phyloP scores from a whole-genome alignment of 2,329 filamentous ascomycete species.

The Sclerotiophoma versabilis region DNA sequence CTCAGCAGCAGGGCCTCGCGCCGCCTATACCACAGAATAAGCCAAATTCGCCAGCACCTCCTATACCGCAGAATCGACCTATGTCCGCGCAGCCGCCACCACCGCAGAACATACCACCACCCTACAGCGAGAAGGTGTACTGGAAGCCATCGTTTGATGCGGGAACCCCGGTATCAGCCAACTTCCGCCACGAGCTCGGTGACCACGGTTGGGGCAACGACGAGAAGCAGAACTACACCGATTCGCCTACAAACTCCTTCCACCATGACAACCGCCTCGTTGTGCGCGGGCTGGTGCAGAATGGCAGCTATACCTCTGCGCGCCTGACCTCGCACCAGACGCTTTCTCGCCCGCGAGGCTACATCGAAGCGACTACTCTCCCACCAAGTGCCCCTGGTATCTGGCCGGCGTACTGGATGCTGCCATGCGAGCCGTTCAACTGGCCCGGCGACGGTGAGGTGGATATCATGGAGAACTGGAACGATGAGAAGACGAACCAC shows the following conservation, averaged over 20 bases:
- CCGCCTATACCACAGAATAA: conserved; percentile 44
- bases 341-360: conserved; percentile 60
- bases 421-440: conserved; percentile 64
- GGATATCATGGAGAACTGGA: conserved; percentile 69
- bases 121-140: conserved; percentile 50
- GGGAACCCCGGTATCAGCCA: conserved; percentile 54
- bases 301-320: conserved; percentile 60
- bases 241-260: conserved; percentile 60
- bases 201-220: conserved; percentile 69
- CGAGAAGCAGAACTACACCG: conserved; percentile 65
- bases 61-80: conserved; percentile 40
- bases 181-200: conserved; percentile 64
- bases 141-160: conserved; percentile 62
- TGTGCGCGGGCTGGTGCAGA: conserved; percentile 58
- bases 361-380: conserved; percentile 59
- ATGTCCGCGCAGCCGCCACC: conserved; percentile 37
- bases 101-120: conserved; percentile 36
- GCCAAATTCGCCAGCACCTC: conserved; percentile 33
- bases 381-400: conserved; percentile 64
- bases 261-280: conserved; percentile 61
- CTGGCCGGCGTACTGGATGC: conserved; percentile 69
- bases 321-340: conserved; percentile 62
- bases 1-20: conserved; percentile 29
- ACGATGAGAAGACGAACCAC: conserved; percentile 63
- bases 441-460: conserved; percentile 68